Evolutionary conservation across 306 rosid species (phyloP).

Genomic region (Ammopiptanthus mongolicus): DNA sequence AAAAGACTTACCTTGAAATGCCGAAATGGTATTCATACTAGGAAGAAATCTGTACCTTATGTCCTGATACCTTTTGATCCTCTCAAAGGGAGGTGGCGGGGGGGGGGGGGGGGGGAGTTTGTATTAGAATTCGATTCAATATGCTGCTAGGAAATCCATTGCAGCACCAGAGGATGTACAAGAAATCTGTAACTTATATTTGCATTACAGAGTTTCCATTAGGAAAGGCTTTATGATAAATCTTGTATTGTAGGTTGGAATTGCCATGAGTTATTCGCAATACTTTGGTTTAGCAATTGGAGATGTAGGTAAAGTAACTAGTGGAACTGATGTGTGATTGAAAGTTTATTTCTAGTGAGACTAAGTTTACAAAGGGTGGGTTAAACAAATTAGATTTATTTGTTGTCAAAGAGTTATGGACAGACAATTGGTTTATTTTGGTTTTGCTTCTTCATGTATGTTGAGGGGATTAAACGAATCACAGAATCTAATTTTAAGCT

Average conservation of each 20-base stretch:
- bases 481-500: not conserved
- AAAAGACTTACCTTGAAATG: not conserved
- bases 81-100: not conserved
- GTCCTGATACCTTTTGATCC: not conserved
- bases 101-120: not conserved
- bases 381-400: not conserved
- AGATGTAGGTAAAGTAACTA: not conserved
- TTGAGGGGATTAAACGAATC: not conserved
- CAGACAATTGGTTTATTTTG: not conserved
- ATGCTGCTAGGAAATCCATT: not conserved
- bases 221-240: not conserved
- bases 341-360: constrained; percentile 4
- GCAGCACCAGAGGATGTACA: not conserved
- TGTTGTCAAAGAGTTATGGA: not conserved
- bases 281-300: not conserved
- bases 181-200: not conserved
- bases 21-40: not conserved
- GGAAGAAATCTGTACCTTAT: not conserved
- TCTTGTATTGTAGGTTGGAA: not conserved
- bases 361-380: not conserved
- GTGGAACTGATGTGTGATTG: not conserved
- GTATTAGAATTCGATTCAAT: not conserved
- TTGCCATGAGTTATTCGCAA: not conserved
- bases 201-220: not conserved
- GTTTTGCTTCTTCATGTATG: not conserved